Evolutionary conservation across 345 rosid genomes (phyloP).

Genomic region (Eucalyptus grandis): DNA sequence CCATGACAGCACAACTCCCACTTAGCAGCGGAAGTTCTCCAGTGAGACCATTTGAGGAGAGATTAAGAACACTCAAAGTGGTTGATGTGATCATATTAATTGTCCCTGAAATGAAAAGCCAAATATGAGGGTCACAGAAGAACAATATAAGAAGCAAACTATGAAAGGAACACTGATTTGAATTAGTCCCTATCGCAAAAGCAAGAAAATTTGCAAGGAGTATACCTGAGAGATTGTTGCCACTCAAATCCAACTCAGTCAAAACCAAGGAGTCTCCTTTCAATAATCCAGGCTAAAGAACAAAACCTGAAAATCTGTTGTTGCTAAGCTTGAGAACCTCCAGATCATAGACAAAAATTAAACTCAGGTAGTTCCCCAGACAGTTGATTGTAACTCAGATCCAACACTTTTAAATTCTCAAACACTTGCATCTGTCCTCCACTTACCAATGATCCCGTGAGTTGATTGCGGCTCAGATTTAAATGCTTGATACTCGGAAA

Average conservation of each 20-base stretch:
- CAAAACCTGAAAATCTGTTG: conserved; percentile 70
- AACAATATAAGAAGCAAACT: background rate
- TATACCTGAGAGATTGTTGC: conserved; percentile 89
- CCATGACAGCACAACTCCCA: conserved; percentile 68
- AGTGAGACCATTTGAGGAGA: conserved; percentile 63
- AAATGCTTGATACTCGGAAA: conserved; percentile 68
- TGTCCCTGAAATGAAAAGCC: conserved; percentile 49
- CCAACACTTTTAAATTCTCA: conserved; percentile 67
- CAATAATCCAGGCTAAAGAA: conserved; percentile 71
- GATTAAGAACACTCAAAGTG: conserved; percentile 51
- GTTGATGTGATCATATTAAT: conserved; percentile 76
- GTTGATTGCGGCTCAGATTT: conserved; percentile 82
- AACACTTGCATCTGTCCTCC: conserved; percentile 54
- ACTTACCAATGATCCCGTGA: conserved; percentile 67
- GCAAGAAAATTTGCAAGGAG: background rate
- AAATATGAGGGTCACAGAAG: background rate
- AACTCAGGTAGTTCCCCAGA: conserved; percentile 94
- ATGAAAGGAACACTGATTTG: background rate
- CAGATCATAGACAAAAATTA: conserved; percentile 79
- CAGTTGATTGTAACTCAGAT: conserved; percentile 87
- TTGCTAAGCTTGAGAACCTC: conserved; percentile 86
- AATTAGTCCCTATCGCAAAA: background rate
- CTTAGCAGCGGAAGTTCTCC: conserved; percentile 92
- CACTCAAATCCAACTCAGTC: conserved; percentile 77
- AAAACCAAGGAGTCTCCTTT: conserved; percentile 88